Base-by-base conservation (phyloP, 208 protist species). In the Acanthamoeba sp. region DNA sequence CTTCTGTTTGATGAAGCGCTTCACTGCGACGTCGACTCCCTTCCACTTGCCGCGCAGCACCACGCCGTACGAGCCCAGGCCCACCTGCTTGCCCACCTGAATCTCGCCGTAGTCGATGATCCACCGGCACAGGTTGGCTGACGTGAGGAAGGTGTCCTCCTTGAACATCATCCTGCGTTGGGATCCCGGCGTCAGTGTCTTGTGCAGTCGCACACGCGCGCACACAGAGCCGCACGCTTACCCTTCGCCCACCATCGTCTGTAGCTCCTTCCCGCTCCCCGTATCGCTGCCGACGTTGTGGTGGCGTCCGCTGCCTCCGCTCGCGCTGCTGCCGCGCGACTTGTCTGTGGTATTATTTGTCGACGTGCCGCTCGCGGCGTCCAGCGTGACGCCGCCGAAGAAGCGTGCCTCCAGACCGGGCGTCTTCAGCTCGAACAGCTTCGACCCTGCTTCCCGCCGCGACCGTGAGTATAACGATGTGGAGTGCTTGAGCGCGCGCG, bases 51-150 rank as follows among this genome's bases (percentile, higher is more conserved):
- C 76, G 14, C 76, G n/a, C 10, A 24, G 14, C 22, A 85, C 76
- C 36, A 57, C 76, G 36, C 76, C 76, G 40, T 57, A 85, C 16
- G 40, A 85, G 10, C 76, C 76, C 16, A 45, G n/a, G 0, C 76
- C 76, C 27, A 85, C 6, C 76, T 85, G 36, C 76, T 85, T 55
- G 27, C 36, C 36, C 40, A 57, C 27, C 45, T 85, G 36, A 38
- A 85, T 85, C 76, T 85, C 76, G 76, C 45, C 45, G 38, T 14
- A 55, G 27, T 85, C 40, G 45, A 85, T 85, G 24, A 71, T 71
- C 64, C 64, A 71, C 64, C 64, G 64, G 32, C 64, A 71, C 64
- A 71, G 27, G 29, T 38, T 71, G 6, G 64, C 64, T 29, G 64
- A 71, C 27, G 64, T 40, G 29, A 71, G 64, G 64, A 29, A 38